Base-by-base conservation (phyloP, 2,329 filamentous ascomycete genomes). In the Pestalotiopsis sp. region DNA sequence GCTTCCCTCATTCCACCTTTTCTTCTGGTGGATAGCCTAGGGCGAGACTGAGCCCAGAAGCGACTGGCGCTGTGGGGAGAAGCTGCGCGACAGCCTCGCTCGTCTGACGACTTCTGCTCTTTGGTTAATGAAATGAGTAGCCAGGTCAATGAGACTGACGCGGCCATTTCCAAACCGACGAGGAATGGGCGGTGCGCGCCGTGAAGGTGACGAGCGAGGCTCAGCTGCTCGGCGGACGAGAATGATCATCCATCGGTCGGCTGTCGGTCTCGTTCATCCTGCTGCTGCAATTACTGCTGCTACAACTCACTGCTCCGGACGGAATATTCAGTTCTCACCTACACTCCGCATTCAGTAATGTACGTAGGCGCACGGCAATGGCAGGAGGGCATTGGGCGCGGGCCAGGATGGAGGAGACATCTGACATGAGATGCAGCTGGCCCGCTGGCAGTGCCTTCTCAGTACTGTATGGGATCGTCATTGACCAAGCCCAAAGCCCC, bases 41-140 rank as follows among this genome's bases (percentile, higher is more conserved):
- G n/a, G 25, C 38, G 41, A 20, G 31, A 49, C 20, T 49, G 39
- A 49, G 14, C 23, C 39, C 23, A 63, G 60, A 23, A 63, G 20
- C 31, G 31, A 63, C 60, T 25, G 31, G 52, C 20, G 36, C 27
- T 56, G 41, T 66, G 63, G 63, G 45, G 63, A 49, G 39, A 23
- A 25, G 23, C 13, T 31, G 39, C 59, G 63, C 49, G 49, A 38
- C 45, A 66, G 63, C 45, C 63, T 66, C 45, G 63, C 52, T 66
- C 45, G 23, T 56, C 63, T 66, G 63, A 66, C 63, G 63, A 66
- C 63, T 45, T 66, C 49, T 38, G n/a, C 31, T 39, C 31, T 17
- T 27, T 31, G 31, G 31, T 31, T 66, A 57, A 14, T 39, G 31
- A 62, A 62, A 41, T 62, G 59, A 39, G 11, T 62, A n/a, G 27